A percentile compares a stretch with the other conserved stretches of the same genome.
Conservation (phyloP, 1,139 yeast species). For the Diutina mesorugosa region DNA sequence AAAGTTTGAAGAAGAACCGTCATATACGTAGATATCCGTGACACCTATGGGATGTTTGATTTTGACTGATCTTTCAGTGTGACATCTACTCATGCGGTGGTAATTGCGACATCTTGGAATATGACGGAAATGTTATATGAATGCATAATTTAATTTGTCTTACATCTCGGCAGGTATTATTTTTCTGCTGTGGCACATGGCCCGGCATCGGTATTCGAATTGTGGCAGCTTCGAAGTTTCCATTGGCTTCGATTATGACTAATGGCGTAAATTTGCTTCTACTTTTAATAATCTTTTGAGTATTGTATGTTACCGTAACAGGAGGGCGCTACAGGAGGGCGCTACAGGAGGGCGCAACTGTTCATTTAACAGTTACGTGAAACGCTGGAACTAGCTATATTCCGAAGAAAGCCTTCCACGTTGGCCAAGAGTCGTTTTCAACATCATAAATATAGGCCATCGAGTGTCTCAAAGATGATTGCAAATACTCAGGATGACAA, state of each 20-base stretch:
- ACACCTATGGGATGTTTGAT: background rate
- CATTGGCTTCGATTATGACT: background rate
- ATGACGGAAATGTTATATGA: background rate
- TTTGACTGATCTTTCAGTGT: background rate
- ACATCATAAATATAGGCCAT: slow-evolving; percentile 63
- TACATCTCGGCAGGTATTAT: background rate
- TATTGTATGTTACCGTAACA: background rate
- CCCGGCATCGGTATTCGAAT: background rate
- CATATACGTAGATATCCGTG: background rate
- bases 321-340: background rate
- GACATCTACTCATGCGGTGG: background rate
- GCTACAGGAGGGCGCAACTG: background rate
- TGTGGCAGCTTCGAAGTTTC: background rate
- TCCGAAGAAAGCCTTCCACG: slow-evolving; percentile 32
- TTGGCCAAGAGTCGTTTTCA: slow-evolving; percentile 28
- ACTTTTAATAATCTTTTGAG: too few relatives aligned
- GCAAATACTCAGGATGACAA: slow-evolving; percentile 49
- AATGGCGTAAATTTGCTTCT: background rate
- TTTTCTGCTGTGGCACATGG: background rate
- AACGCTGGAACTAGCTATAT: slow-evolving; percentile 1
- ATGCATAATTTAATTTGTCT: background rate
- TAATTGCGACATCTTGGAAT: background rate
- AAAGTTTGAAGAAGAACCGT: background rate
- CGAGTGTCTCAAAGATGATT: slow-evolving; percentile 53
- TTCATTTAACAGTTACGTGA: background rate